Evolutionary conservation across 2,329 filamentous ascomycete species (phyloP).

Genomic region (Karstenula rhodostoma): DNA sequence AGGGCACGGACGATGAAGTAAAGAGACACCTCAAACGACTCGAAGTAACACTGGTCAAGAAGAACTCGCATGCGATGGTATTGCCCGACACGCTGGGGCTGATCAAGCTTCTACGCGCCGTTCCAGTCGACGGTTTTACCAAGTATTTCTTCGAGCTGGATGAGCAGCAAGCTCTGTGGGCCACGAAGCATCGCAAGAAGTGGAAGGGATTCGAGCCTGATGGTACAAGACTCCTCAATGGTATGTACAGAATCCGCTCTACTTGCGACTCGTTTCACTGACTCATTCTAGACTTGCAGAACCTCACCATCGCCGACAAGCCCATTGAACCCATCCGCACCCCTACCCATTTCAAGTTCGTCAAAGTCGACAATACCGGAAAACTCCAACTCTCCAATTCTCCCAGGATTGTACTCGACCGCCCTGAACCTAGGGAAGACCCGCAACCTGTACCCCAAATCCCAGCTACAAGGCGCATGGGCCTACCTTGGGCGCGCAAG

Average conservation of each 20-base stretch:
- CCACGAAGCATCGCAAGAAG: constrained; percentile 28
- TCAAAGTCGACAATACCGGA: constrained; percentile 18
- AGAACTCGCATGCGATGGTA: constrained; percentile 24
- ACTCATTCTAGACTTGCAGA: constrained; percentile 29
- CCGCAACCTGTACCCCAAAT: background rate
- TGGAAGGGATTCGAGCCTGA: constrained; percentile 38
- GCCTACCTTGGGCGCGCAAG: constrained; percentile 13
- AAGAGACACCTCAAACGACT: constrained; percentile 28
- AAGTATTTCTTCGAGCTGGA: constrained; percentile 36
- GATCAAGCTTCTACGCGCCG: constrained; percentile 27
- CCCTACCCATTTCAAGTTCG: constrained; percentile 27
- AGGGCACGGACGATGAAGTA: constrained; percentile 11
- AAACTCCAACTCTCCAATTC: constrained; percentile 19
- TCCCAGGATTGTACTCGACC: constrained; percentile 22
- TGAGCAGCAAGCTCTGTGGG: constrained; percentile 31
- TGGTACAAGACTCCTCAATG: constrained; percentile 28
- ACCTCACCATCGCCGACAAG: constrained; percentile 20
- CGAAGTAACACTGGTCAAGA: constrained; percentile 36
- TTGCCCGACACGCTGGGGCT: constrained; percentile 28
- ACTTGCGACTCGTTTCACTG: constrained; percentile 2
- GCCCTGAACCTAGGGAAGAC: constrained; percentile 5
- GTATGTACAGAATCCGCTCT: constrained; percentile 13
- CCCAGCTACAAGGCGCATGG: constrained; percentile 14
- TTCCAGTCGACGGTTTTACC: constrained; percentile 31
- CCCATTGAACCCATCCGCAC: constrained; percentile 27